Evolutionary conservation across 2,329 filamentous ascomycete genomes (phyloP), one percentile per base, ranked within the genome.

Genomic region (Diaporthe citrichinensis): DNA sequence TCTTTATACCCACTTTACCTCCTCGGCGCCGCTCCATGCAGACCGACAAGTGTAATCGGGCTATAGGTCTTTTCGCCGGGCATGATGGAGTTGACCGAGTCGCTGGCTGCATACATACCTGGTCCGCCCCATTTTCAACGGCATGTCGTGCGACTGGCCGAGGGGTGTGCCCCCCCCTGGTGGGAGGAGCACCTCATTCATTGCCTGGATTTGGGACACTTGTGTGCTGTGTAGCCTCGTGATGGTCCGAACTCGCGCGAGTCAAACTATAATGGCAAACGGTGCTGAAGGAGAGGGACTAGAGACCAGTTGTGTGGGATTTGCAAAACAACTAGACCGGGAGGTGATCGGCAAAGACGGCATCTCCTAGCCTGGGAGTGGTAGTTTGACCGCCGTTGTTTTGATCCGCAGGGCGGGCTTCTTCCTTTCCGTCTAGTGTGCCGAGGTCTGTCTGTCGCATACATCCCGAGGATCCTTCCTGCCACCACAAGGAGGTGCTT

Each of bases 311-410:
- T 20, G 41, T 39, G 62, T 49, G 62, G 62, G 41, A 67, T 36
- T 49, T 17, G 62, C 44, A 51, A 25, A 49, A 23, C 65, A n/a
- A 68, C 46, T 39, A 68, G 65, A 41, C 31, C 10, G 31, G 65
- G 31, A 39, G 46, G 36, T 10, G 71, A 34, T 44, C 71, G 58
- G 71, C 58, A 65, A 73, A n/a, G 8, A 73, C 46, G 71, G 71
- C 58, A 73, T 23, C 12, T 17, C 46, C 71, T 28, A 53, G 46
- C 20, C 44, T 51, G 57, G 36, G 57, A 44, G 17, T 72, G 49
- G 46, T 62, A 28, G 58, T 41, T 51, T 41, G 28, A 28, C 34
- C 55, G 58, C 49, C 34, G 58, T 34, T 55, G 44, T 65, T 44
- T 62, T 34, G 15, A n/a, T 51, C n/a, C 49, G 65, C 31, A 28